Conservation (phyloP, 768 basidiomycete genomes). For the Pulveroboletus sp. region DNA sequence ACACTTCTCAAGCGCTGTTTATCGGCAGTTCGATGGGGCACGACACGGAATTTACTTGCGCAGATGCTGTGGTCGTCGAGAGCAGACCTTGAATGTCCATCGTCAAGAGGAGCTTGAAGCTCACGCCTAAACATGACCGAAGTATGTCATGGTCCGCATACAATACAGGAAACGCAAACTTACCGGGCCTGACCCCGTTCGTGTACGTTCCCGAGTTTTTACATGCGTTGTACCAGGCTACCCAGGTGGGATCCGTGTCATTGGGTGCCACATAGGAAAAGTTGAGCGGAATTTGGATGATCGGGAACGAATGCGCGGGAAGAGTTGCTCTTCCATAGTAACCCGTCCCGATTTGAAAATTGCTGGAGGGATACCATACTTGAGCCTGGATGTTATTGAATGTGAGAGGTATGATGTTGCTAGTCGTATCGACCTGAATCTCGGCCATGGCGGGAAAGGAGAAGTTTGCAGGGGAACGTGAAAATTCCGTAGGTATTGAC, state of each 20-base stretch:
- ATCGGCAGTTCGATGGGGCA: constrained; percentile 68
- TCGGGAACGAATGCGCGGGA: constrained; percentile 61
- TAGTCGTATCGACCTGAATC: constrained; percentile 69
- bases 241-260: constrained; percentile 79
- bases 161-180: constrained; percentile 26
- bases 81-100: constrained; percentile 71
- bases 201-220: constrained; percentile 50
- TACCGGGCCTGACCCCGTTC: constrained; percentile 57
- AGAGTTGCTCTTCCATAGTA: constrained; percentile 54
- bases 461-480: constrained; percentile 81
- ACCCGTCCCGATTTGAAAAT: constrained; percentile 63
- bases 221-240: constrained; percentile 75
- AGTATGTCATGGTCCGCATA: not conserved
- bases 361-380: constrained; percentile 67
- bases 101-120: constrained; percentile 60
- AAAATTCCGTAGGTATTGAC: constrained; percentile 61
- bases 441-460: constrained; percentile 76
- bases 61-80: constrained; percentile 48
- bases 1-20: constrained; percentile 42
- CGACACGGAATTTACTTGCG: constrained; percentile 53
- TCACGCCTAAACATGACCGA: constrained; percentile 36
- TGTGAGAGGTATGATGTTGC: constrained; percentile 73
- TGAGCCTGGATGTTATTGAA: constrained; percentile 64
- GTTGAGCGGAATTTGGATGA: constrained; percentile 70
- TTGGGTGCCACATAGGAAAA: constrained; percentile 83